phyloP scores from a whole-genome alignment of 1,284 basidiomycete species.

The Meira miltonrushii region DNA sequence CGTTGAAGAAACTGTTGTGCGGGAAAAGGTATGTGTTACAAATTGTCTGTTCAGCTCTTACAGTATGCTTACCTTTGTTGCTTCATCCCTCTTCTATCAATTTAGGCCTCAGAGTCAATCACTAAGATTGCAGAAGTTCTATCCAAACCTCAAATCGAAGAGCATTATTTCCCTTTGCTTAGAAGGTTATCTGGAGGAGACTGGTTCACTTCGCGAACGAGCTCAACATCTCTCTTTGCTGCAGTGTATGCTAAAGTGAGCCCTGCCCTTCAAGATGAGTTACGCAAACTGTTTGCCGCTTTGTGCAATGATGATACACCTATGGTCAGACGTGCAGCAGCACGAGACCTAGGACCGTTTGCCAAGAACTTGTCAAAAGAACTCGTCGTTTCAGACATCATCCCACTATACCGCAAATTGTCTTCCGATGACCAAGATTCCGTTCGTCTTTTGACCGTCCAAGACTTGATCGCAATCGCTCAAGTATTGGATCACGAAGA shows the following conservation, averaged over 20 bases:
- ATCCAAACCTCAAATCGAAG: constrained; percentile 75
- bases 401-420: constrained; percentile 89
- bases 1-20: constrained; percentile 95
- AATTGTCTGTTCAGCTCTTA: not conserved
- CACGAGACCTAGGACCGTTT: constrained; percentile 76
- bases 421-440: constrained; percentile 97
- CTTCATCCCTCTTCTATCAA: not conserved
- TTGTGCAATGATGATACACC: constrained; percentile 93
- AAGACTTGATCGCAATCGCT: constrained; percentile 89
- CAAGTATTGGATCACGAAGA: constrained; percentile 76
- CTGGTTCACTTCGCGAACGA: constrained; percentile 99
- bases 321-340: constrained; percentile 95
- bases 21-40: constrained; percentile 75
- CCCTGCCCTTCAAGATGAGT: constrained; percentile 69
- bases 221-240: constrained; percentile 87
- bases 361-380: constrained; percentile 50
- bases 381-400: constrained; percentile 68
- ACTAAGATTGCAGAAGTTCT: constrained; percentile 80
- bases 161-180: constrained; percentile 84
- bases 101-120: constrained; percentile 81
- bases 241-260: constrained; percentile 68
- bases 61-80: not conserved
- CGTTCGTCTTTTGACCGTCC: constrained; percentile 88
- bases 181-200: constrained; percentile 86
- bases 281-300: constrained; percentile 76